Evolutionary conservation across 2,329 filamentous ascomycete species (phyloP), one percentile per base, ranked within the genome.

Genomic region (Ciborinia camelliae): DNA sequence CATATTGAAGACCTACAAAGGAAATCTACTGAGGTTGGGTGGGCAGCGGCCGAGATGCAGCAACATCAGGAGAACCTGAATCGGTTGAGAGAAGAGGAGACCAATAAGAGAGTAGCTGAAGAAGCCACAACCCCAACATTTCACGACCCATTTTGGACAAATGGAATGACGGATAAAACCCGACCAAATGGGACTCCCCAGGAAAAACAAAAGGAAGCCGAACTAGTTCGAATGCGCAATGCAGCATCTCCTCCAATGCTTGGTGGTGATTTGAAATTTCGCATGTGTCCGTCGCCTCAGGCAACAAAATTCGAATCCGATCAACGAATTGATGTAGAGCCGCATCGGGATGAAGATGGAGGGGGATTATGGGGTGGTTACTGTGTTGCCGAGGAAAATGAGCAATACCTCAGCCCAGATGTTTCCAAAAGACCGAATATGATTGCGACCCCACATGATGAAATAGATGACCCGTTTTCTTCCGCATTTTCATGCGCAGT

Each of bases 261-360:
- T 14, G 94, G 94, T 64, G 79, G 81, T 65, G 90, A 96, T 70
- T 84, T 98, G 63, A 81, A 82, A 32, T 96, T 97, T 75, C 90
- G 92, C 41, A 85, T 84, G 74, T 97, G 92, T 74, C 82, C 84
- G 12, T 97, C 93, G 32, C 94, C 94, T 7, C 89, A 94, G 75
- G 85, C 88, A 63, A 96, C 92, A 20, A 88, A 91, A 72, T 89
- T 96, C 72, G 92, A 96, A 73, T 87, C 90, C 0, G 88, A 90
- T 64, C 90, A 92, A 73, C 84, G 79, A 70, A 86, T 73, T 79
- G 75, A 80, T 78, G 75, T 82, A 77, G 77, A 79, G 75, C 78
- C 67, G 77, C 80, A 82, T 69, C 81, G 85, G 65, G 82, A 85
- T 67, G 78, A 80, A 10, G 84, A 84, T 68, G 87, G 81, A 41